These are phyloP conservation scores for Colletotrichum navitas DNA, from an alignment of 2,329 filamentous ascomycete species.

Conservation along the genomic window DNA sequence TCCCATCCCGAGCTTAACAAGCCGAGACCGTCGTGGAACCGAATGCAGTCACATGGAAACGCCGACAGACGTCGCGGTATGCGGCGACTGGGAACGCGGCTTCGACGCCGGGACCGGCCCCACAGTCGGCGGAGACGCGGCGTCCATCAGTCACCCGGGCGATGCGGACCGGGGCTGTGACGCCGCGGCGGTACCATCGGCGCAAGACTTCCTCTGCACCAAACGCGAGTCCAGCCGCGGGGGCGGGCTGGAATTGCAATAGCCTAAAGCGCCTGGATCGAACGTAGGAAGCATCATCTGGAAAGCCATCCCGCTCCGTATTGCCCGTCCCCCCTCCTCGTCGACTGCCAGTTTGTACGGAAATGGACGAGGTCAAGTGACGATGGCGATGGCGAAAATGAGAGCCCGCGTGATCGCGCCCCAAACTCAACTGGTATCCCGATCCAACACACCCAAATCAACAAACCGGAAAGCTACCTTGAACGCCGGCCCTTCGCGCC, in stretches of 20 bases:
- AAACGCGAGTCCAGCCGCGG: not conserved
- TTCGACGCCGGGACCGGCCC: not conserved
- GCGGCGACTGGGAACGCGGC: too few relatives aligned
- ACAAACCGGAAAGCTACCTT: not conserved
- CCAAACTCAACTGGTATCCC: not conserved
- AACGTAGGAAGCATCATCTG: not conserved
- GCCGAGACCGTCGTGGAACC: not conserved
- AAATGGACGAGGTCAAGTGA: not conserved
- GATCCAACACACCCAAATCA: not conserved
- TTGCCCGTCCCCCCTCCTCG: too few relatives aligned
- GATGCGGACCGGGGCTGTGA: too few relatives aligned
- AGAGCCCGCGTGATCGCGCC: constrained; percentile 8
- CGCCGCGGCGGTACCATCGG: not conserved
- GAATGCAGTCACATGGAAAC: not conserved
- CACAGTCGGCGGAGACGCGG: not conserved
- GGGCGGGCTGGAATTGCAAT: not conserved
- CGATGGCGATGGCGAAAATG: not conserved
- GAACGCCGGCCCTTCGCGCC: not conserved
- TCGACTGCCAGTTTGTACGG: not conserved
- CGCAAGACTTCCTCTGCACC: not conserved
- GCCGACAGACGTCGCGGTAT: not conserved
- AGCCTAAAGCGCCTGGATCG: not conserved
- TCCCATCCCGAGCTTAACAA: not conserved
- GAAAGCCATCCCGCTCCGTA: not conserved
- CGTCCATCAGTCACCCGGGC: not conserved